Evolutionary conservation across 768 basidiomycete genomes (phyloP), one percentile per base, ranked within the genome.

Genomic region (Boletus subparvulus): DNA sequence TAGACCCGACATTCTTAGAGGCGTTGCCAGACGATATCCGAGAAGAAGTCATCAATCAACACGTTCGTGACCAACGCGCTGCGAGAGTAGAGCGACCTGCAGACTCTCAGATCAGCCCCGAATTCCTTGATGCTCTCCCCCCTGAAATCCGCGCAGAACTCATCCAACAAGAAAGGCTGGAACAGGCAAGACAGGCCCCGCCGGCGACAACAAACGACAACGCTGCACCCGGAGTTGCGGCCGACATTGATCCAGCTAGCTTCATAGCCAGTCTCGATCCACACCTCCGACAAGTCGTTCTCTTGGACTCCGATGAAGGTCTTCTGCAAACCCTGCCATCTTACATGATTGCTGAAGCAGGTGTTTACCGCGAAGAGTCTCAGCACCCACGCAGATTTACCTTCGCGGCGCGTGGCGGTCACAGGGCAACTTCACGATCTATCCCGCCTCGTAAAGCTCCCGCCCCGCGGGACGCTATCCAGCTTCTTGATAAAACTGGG

Each of bases 11-110:
- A 6, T 99, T 99, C 82, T 77, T 99, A 55, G 94, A 98, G 74
- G 97, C 97, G 26, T 76, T 99, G 10, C 97, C 97, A 0, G 97
- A 99, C 68, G 96, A 98, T 62, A 98, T 99, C 89, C 85, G 97
- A 49, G 96, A 97, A 69, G 97, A 99, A 68, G 94, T 99, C 36
- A 80, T 99, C 51, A 94, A 95, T 65, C 97, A 99, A 67, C 96
- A 99, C 67, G 86, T 98, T 63, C 87, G 94, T 10, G 97, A 98
- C 64, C 92, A 88, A 58, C 86, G 88, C 40, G 86, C 90, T 12
- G 85, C 92, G 5, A 79, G 85, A 66, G 77, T 86, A 54, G 88
- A 88, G 69, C 80, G 83, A 45, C 89, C 84, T 35, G 78, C 83
- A 17, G 93, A 93, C 63, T 93, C 93, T 0, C 88, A 91, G 65